A percentile compares a stretch with the other conserved stretches of the same genome.
Evolutionary conservation across 768 basidiomycete genomes (phyloP).

Genomic region (Lyophyllum decastes): DNA sequence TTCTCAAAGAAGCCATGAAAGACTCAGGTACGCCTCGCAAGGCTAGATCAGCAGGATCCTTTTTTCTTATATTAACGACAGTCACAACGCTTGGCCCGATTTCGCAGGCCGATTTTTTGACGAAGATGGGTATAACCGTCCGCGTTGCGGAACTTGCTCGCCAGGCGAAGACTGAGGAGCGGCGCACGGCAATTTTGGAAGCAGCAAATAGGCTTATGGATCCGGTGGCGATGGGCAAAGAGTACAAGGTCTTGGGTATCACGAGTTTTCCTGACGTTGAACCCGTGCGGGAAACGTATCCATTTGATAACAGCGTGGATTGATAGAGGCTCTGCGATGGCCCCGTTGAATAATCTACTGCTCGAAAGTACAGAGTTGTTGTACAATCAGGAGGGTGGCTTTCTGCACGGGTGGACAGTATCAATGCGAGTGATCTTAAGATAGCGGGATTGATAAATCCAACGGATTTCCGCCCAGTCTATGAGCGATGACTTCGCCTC

Average conservation of each 20-base stretch:
- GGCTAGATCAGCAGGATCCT: neutral
- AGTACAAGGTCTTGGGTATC: constrained; percentile 82
- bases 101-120: constrained; percentile 72
- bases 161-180: constrained; percentile 48
- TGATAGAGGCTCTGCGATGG: neutral
- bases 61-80: constrained; percentile 27
- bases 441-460: no score
- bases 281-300: constrained; percentile 27
- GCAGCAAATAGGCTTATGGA: constrained; percentile 79
- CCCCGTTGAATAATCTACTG: no score
- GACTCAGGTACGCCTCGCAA: constrained; percentile 45
- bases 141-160: constrained; percentile 67
- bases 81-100: constrained; percentile 58
- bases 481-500: neutral
- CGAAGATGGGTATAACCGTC: constrained; percentile 69
- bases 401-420: no score
- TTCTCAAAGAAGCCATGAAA: constrained; percentile 74
- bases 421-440: no score
- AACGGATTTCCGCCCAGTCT: no score
- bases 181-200: constrained; percentile 51
- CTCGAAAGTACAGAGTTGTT: no score
- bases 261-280: constrained; percentile 23
- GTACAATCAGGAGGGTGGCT: no score
- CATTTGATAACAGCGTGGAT: constrained; percentile 28
- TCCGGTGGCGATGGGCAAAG: constrained; percentile 77